Evolutionary conservation across 305 asterid species (phyloP), one percentile per base, ranked within the genome.

Genomic region (Nicotiana rustica): DNA sequence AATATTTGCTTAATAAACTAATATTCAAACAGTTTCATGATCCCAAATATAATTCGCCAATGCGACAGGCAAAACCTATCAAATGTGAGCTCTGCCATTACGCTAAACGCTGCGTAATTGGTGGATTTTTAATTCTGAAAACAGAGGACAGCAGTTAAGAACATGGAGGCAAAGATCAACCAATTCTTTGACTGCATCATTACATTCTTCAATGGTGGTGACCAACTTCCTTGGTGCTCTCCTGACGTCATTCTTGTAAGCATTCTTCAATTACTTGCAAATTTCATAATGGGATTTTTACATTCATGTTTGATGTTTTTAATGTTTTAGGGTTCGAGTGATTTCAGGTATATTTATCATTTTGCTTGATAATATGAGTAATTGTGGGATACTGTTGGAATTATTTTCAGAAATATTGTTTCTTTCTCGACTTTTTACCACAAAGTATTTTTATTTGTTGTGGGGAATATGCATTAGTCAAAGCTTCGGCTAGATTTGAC

Each of bases 151-250:
- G 57, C 57, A 12, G 57, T 52, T 13, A 41, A 68, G 77, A 82
- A 85, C 19, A 91, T 89, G 93, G 93, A 87, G 57, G 88, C 83
- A 1, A 89, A 86, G 87, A 84, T 93, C 1, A 83, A 86, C 84
- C 84, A 86, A 36, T 93, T 92, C 79, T 88, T 91, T 65, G 92
- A 89, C 31, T 89, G 93, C 14, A 93, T 93, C 35, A 71, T 92
- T 36, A 85, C 81, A 84, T 93, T 93, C 88, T 89, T 93, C 89
- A 85, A 86, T 83, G 94, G 93, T 31, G 96, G 97, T 21, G 93
- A 93, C 77, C 86, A 86, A 35, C 88, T 93, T 77, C 96, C 97
- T 29, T 91, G 92, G 94, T 91, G 93, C 84, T 84, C 91, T n/a
- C 90, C 89, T 19, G 97, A 92, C 80, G 91, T 93, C 71, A 78